phyloP scores from a whole-genome alignment of 2,329 filamentous ascomycete species.

The Graphilbum fragrans region DNA sequence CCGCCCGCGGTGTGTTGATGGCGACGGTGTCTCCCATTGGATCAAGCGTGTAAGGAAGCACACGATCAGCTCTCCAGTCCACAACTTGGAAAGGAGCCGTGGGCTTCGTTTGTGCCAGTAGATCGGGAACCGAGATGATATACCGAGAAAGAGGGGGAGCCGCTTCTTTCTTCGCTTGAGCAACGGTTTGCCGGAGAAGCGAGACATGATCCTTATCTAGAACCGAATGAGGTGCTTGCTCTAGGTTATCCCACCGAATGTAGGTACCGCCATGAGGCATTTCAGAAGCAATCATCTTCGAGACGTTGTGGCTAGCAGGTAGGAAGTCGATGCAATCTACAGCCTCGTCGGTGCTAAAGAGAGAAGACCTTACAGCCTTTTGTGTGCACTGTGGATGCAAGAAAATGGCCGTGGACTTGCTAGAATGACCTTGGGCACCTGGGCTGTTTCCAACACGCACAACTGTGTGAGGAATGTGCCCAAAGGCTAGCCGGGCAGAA shows the following conservation, averaged over 20 bases:
- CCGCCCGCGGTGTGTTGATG: not conserved
- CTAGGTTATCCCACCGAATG: no score
- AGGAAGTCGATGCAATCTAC: slow-evolving; percentile 22
- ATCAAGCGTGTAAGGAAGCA: slow-evolving; percentile 13
- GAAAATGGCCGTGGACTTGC: no score
- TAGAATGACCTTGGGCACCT: no score
- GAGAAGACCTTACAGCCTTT: not conserved
- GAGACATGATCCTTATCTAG: no score
- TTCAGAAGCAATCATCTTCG: slow-evolving; percentile 12
- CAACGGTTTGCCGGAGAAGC: not conserved
- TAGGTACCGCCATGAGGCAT: slow-evolving; percentile 18
- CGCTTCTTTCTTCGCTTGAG: not conserved
- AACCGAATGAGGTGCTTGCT: no score
- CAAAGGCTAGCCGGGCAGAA: no score
- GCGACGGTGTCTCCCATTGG: slow-evolving; percentile 5
- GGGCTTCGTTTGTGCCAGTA: not conserved
- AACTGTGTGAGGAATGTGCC: no score
- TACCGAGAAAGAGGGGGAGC: not conserved
- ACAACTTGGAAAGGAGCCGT: slow-evolving; percentile 16
- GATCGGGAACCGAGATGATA: not conserved
- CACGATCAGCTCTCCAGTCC: slow-evolving; percentile 25
- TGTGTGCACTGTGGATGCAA: slow-evolving; percentile 1
- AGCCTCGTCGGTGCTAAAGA: slow-evolving; percentile 3
- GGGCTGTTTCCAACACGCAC: no score
- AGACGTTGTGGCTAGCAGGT: slow-evolving; percentile 14